Base-by-base conservation (phyloP, 495 filamentous ascomycete species). In the Margaritispora aquatica region DNA sequence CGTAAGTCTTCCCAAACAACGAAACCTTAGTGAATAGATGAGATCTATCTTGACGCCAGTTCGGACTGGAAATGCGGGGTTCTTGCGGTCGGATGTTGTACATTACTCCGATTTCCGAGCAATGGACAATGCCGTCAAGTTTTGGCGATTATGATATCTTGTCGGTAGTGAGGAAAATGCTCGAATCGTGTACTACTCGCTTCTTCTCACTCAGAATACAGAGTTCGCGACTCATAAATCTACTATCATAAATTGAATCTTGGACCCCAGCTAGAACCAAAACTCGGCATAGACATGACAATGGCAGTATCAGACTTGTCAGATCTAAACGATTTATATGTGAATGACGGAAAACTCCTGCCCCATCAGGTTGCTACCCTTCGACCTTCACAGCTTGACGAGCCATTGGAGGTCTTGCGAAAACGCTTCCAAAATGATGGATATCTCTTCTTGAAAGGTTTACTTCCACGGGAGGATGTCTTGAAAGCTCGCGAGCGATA, bases 391-490 rank as follows among this genome's bases (percentile, higher is more conserved):
- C 49, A 55, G 1, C 69, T 65, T 9, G 38, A 67, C 50, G 62
- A 69, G n/a, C 73, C 75, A 0, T 49, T 71, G 11, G 74, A 78
- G 26, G 73, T 75, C 17, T 69, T 86, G 1, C 77, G 77, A 26
- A 63, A 70, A 31, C 75, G 83, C 19, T 83, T 77, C 53, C 54
- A 81, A n/a, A 58, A 73, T 48, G 81, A 85, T 60, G 81, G 83
- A 19, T 85, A 85, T 63, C 72, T 86, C 44, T 84, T 84, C 61
- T 57, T 87, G 7, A 86, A 86, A 62, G 73, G 75, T 29, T 63
- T 85, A 1, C 67, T 87, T 19, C 83, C 84, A 0, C 80, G 82
- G 1, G 67, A 70, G 2, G 80, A 84, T 53, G 82, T 87, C 11
- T 71, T 85, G 15, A 71, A 74, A 24, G 77, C 80, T 36, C 75